phyloP scores from a whole-genome alignment of 1,139 yeast genomes.

The Geotrichum siamense region DNA sequence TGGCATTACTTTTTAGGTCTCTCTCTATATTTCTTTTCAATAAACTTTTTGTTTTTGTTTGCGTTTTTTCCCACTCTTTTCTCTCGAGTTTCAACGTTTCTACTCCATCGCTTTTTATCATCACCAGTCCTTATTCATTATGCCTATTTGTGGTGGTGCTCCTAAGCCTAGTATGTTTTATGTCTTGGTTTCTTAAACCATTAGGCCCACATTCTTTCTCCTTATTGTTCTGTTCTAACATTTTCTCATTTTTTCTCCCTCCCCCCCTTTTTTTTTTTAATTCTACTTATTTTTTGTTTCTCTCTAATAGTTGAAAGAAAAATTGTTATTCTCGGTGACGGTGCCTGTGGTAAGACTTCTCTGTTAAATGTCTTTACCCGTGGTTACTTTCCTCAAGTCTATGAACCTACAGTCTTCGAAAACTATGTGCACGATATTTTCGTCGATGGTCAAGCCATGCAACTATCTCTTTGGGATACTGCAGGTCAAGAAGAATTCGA shows the following conservation, averaged over 20 bases:
- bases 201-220: too few species aligned
- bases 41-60: too few species aligned
- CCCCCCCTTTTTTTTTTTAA: background rate
- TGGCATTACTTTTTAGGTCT: too few species aligned
- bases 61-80: too few species aligned
- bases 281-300: background rate
- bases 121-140: too few species aligned
- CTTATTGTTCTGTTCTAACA: background rate
- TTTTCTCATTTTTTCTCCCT: constrained; percentile 9
- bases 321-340: constrained; percentile 94
- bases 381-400: constrained; percentile 96
- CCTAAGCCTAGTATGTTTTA: constrained; percentile 43
- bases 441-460: constrained; percentile 90
- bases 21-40: too few species aligned
- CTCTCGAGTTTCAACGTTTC: too few species aligned
- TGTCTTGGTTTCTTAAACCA: too few species aligned
- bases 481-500: constrained; percentile 99
- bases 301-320: constrained; percentile 59
- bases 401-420: constrained; percentile 97
- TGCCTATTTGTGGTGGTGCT: constrained; percentile 67
- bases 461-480: constrained; percentile 93
- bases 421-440: constrained; percentile 96
- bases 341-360: constrained; percentile 94
- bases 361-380: constrained; percentile 89
- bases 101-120: too few species aligned